Evolutionary conservation across 768 basidiomycete genomes (phyloP).

Genomic region (Lyophyllum decastes): DNA sequence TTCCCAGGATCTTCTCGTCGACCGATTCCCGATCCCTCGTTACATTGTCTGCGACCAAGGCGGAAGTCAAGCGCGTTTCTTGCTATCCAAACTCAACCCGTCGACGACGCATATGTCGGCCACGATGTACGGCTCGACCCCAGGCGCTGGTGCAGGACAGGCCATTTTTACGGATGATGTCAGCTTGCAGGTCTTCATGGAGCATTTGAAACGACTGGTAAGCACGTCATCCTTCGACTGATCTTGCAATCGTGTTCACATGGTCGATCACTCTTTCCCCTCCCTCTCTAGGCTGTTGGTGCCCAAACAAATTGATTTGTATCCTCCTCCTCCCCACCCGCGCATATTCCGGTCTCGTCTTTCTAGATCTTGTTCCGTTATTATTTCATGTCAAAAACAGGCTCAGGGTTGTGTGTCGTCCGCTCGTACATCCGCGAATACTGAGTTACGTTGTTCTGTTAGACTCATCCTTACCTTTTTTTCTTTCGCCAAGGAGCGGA

Average conservation of each 20-base stretch:
- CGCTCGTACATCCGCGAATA: slow-evolving; percentile 3
- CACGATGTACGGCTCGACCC: slow-evolving; percentile 83
- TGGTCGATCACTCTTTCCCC: neutral
- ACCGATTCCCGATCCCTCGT: slow-evolving; percentile 95
- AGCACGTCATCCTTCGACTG: slow-evolving; percentile 25
- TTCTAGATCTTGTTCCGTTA: slow-evolving; percentile 17
- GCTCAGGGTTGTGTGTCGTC: slow-evolving; percentile 9
- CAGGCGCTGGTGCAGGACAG: slow-evolving; percentile 71
- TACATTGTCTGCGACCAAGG: slow-evolving; percentile 99
- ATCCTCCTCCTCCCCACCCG: slow-evolving; percentile 2
- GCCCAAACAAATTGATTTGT: slow-evolving; percentile 61
- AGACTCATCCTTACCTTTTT: neutral
- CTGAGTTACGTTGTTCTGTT: slow-evolving; percentile 6
- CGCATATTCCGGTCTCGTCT: slow-evolving; percentile 3
- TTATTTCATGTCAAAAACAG: slow-evolving; percentile 7
- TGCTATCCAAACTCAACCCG: slow-evolving; percentile 94
- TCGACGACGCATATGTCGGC: slow-evolving; percentile 97
- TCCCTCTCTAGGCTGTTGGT: slow-evolving; percentile 54
- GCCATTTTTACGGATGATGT: slow-evolving; percentile 99
- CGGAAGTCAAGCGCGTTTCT: slow-evolving; percentile 97
- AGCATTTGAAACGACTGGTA: slow-evolving; percentile 91
- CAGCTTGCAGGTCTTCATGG: slow-evolving; percentile 97
- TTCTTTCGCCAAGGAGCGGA: neutral
- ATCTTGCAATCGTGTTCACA: slow-evolving; percentile 4
- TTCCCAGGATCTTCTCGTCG: slow-evolving; percentile 83